These are phyloP conservation scores for Anacardium occidentale DNA, from an alignment of 345 rosid genomes.

Conservation along the genomic window DNA sequence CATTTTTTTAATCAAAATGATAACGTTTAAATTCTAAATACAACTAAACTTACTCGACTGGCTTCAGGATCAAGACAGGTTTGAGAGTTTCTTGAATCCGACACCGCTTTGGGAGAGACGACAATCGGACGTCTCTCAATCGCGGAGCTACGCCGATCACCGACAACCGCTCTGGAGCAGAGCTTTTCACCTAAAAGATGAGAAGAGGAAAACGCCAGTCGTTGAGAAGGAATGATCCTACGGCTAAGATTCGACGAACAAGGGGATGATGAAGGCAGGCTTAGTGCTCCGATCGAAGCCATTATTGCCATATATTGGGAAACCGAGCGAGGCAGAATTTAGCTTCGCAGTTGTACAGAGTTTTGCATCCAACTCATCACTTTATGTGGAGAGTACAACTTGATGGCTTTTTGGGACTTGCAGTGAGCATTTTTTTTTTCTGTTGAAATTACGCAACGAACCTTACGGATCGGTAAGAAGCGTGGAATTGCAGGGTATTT, in stretches of 20 bases:
- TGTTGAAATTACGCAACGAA: not conserved
- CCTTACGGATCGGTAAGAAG: not conserved
- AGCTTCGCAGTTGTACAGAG: not conserved
- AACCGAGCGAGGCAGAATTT: not conserved
- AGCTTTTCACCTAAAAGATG: constrained; percentile 47
- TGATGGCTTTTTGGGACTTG: constrained; percentile 14
- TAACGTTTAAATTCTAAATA: too few relatives aligned
- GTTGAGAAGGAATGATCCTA: constrained; percentile 4
- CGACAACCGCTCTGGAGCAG: constrained; percentile 15
- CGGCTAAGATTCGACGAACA: constrained; percentile 21
- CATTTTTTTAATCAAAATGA: not conserved
- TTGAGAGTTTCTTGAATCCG: constrained; percentile 83
- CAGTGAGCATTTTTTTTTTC: not conserved
- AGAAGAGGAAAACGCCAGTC: constrained; percentile 57
- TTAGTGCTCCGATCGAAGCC: constrained; percentile 41
- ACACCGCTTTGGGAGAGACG: constrained; percentile 82
- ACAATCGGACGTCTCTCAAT: constrained; percentile 38
- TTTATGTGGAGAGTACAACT: not conserved
- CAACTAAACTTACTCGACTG: constrained; percentile 63
- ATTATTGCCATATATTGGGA: constrained; percentile 42
- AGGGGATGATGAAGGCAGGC: constrained; percentile 24
- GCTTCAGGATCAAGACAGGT: constrained; percentile 99
- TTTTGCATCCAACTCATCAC: not conserved
- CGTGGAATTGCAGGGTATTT: not conserved
- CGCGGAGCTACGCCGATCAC: constrained; percentile 1